These are phyloP conservation scores for Ustilaginoidea virens DNA, from an alignment of 2,329 filamentous ascomycete species.

Conservation along the genomic window DNA sequence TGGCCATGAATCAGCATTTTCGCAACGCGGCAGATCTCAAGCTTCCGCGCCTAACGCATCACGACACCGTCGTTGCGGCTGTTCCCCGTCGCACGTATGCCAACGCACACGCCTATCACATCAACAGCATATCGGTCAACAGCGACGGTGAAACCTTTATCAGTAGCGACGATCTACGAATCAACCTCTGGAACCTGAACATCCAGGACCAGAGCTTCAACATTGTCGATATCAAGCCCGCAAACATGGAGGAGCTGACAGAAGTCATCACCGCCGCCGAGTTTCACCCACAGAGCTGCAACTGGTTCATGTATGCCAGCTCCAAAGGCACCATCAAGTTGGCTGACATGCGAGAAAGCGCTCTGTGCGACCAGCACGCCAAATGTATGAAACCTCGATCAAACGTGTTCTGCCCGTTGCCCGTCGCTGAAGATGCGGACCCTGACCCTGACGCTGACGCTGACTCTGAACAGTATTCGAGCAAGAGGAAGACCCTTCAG, in stretches of 20 bases:
- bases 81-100: conserved; percentile 93
- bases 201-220: conserved; percentile 99
- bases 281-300: conserved; percentile 93
- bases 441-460: conserved; percentile 5
- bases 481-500: conserved; percentile 92
- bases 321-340: conserved; percentile 98
- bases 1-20: conserved; percentile 55
- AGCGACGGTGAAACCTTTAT: conserved; percentile 99
- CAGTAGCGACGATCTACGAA: conserved; percentile 91
- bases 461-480: conserved; percentile 62
- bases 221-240: conserved; percentile 98
- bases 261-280: conserved; percentile 98
- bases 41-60: conserved; percentile 88
- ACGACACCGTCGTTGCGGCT: conserved; percentile 94
- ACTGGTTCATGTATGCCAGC: conserved; percentile 99
- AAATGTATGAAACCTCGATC: conserved; percentile 59
- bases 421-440: no score
- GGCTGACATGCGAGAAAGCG: conserved; percentile 95
- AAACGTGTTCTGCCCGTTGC: no score
- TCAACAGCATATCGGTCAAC: conserved; percentile 99
- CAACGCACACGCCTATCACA: conserved; percentile 97
- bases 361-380: conserved; percentile 85
- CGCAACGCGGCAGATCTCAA: conserved; percentile 72
- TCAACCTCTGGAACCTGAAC: conserved; percentile 98
- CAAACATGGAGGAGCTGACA: conserved; percentile 98